Evolutionary conservation across 495 filamentous ascomycete genomes (phyloP).

Genomic region (Geopyxis carbonaria): DNA sequence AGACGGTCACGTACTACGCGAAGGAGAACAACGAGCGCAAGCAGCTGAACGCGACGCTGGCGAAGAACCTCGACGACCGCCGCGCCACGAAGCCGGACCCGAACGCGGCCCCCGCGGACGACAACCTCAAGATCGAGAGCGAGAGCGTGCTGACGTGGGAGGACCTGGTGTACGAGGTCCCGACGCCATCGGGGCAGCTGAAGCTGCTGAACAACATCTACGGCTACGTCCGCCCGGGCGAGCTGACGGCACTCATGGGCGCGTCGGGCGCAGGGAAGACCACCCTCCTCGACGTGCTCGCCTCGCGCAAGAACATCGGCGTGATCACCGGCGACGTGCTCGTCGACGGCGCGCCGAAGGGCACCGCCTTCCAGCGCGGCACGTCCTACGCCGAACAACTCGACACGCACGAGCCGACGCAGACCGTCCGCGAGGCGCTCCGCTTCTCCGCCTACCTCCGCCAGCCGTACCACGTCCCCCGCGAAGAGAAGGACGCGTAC

Average conservation of each 20-base stretch:
- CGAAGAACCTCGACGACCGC: conserved; percentile 19
- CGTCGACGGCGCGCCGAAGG: conserved; percentile 51
- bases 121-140: neutral
- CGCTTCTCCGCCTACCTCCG: conserved; percentile 68
- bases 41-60: conserved; percentile 47
- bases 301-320: conserved; percentile 59
- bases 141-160: conserved; percentile 35
- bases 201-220: conserved; percentile 53
- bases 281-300: conserved; percentile 63
- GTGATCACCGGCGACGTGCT: conserved; percentile 57
- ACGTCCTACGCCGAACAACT: conserved; percentile 72
- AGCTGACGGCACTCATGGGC: conserved; percentile 70
- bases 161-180: conserved; percentile 51
- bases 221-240: conserved; percentile 63
- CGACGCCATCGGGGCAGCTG: conserved; percentile 41
- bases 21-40: conserved; percentile 55
- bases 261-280: conserved; percentile 80
- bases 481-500: conserved; percentile 62
- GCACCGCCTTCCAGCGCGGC: conserved; percentile 57
- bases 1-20: conserved; percentile 54
- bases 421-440: conserved; percentile 70
- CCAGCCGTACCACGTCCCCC: conserved; percentile 51
- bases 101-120: neutral
- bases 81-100: no score
- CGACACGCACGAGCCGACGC: conserved; percentile 60